Conservation (phyloP, 139 green algal genomes). For the Picochlorum sp. region DNA sequence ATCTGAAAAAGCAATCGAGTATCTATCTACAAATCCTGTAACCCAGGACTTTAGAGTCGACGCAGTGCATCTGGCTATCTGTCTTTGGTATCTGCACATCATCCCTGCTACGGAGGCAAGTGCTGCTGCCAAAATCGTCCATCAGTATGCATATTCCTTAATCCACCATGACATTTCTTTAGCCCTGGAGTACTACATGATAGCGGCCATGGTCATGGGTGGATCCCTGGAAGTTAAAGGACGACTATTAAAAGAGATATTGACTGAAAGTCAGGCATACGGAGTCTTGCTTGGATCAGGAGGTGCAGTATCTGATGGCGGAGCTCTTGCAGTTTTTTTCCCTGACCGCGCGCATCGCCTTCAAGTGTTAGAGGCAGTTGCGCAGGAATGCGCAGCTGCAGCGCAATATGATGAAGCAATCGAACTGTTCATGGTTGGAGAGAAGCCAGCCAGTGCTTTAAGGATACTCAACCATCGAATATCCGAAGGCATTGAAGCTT, state of each 20-base stretch:
- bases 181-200: conserved; percentile 75
- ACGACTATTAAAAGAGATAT: conserved; percentile 45
- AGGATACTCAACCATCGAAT: conserved; percentile 55
- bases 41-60: conserved; percentile 48
- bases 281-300: conserved; percentile 39
- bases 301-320: conserved; percentile 24
- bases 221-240: conserved; percentile 13
- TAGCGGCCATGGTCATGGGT: conserved; percentile 23
- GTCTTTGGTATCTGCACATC: conserved; percentile 33
- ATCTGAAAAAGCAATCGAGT: conserved; percentile 18
- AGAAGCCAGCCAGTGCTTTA: conserved; percentile 44
- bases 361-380: conserved; percentile 53
- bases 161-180: conserved; percentile 27
- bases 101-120: conserved; percentile 10
- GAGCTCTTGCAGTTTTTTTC: conserved; percentile 40
- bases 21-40: conserved; percentile 35
- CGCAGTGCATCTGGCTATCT: conserved; percentile 57
- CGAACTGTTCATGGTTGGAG: conserved; percentile 75
- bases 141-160: conserved; percentile 47
- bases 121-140: conserved; percentile 19
- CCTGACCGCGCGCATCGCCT: conserved; percentile 28
- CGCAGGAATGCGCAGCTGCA: conserved; percentile 56
- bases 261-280: conserved; percentile 43
- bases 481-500: conserved; percentile 26
- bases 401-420: conserved; percentile 56